A percentile compares a stretch with the other conserved stretches of the same genome.
phyloP scores from a whole-genome alignment of 139 green algal genomes.

The Tetraselmis chui region DNA sequence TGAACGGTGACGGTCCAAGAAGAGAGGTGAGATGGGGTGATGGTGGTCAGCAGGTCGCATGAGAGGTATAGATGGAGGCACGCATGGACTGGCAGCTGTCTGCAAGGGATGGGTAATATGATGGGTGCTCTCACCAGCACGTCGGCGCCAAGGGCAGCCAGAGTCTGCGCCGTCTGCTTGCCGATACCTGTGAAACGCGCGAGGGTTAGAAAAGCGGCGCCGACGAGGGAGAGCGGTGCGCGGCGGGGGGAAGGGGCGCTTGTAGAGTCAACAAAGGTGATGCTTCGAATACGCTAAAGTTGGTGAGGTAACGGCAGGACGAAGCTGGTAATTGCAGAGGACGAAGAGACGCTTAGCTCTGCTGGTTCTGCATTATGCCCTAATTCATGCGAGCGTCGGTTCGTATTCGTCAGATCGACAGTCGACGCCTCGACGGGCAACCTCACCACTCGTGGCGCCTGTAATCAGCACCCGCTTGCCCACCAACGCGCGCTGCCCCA shows the following conservation, averaged over 20 bases:
- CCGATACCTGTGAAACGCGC: neutral
- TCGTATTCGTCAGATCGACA: neutral
- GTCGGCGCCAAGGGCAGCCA: neutral
- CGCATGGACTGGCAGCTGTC: no score
- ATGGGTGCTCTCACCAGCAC: neutral
- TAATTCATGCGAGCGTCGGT: no score
- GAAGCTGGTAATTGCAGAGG: no score
- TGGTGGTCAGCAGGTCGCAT: no score
- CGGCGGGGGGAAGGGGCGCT: no score
- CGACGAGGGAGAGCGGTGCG: no score
- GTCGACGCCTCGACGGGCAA: neutral
- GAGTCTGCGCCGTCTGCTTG: neutral
- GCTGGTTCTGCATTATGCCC: no score
- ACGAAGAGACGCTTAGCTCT: no score
- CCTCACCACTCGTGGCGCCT: neutral
- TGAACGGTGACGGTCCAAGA: neutral
- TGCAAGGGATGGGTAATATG: neutral
- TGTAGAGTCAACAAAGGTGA: no score
- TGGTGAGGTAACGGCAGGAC: neutral
- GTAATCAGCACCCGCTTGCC: neutral
- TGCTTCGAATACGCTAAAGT: neutral
- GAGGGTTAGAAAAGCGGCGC: neutral
- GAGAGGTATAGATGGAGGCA: no score
- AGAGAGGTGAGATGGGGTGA: no score
- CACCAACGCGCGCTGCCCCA: neutral